Evolutionary conservation across 306 rosid genomes (phyloP), one percentile per base, ranked within the genome.

Genomic region (Arachis hypogaea): DNA sequence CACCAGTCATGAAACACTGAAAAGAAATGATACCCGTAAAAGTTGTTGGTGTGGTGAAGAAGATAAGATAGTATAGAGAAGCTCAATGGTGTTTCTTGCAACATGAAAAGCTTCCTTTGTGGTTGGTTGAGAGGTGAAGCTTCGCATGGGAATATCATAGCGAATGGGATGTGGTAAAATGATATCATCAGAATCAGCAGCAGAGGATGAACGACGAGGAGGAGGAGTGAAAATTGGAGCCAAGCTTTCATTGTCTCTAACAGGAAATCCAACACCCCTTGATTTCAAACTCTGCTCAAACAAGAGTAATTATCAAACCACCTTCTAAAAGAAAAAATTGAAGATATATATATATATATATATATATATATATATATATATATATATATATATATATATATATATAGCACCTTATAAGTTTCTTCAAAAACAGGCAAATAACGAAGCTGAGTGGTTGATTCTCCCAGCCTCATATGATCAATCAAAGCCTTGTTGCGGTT

Each of bases 211-310:
- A 46, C 72, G 86, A 70, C 72, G 86, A 70, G 92, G 81, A 36
- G 96, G 82, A 36, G 96, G 96, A 59, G 94, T 84, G 9, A 84
- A 86, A 64, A 89, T 80, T 62, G 92, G 97, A 36, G 88, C 94
- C 87, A 88, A 80, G 51, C 96, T 93, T 84, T 93, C 96, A 46
- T 84, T 84, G 86, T 85, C 88, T n/a, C 94, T 88, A 29, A 82
- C 86, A 11, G 98, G 98, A 87, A 93, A 93, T 44, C 89, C 84
- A 73, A 93, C 76, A 62, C 98, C 97, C 82, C 96, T 85, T 59
- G 88, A 88, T 78, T 75, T 91, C 79, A 93, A 86, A 81, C 91
- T 91, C 98, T 93, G 89, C 51, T 72, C 76, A 72, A 62, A 2
- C 41, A 79, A 63, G 80, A 64, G 75, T 59, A 28, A 11, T 10